Conservation (phyloP, 2,329 filamentous ascomycete genomes). For the Mariannaea elegans region DNA sequence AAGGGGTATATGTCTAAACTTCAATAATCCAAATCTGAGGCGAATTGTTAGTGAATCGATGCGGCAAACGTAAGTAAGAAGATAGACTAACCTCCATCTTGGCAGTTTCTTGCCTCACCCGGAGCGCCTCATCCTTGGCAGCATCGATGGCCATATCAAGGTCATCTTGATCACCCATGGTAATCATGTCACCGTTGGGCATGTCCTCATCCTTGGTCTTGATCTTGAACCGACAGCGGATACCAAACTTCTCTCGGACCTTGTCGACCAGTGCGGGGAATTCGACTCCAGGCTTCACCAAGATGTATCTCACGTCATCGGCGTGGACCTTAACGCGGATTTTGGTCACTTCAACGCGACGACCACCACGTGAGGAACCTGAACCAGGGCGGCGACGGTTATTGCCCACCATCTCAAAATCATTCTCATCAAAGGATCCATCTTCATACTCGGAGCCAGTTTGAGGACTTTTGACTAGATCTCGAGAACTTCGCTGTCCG, state of each 20-base stretch:
- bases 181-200: conserved; percentile 88
- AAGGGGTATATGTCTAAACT: conserved; percentile 45
- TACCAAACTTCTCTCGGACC: conserved; percentile 86
- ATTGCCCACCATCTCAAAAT: conserved; percentile 80
- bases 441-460: conserved; percentile 73
- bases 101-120: conserved; percentile 81
- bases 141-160: conserved; percentile 84
- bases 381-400: conserved; percentile 57
- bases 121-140: conserved; percentile 73
- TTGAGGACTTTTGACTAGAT: conserved; percentile 48
- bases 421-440: conserved; percentile 75
- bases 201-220: conserved; percentile 85
- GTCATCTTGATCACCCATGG: conserved; percentile 96
- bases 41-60: conserved; percentile 30
- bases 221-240: conserved; percentile 83
- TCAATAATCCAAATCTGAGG: conserved; percentile 59
- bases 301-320: conserved; percentile 91
- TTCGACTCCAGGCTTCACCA: conserved; percentile 77
- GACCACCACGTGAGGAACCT: conserved; percentile 60
- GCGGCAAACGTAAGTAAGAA: conserved; percentile 19
- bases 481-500: conserved; percentile 45
- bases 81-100: conserved; percentile 88
- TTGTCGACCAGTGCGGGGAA: conserved; percentile 81
- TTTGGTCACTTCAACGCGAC: conserved; percentile 74
- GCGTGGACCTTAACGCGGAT: conserved; percentile 92